These are phyloP conservation scores for Fragilariopsis cylindrus DNA, from an alignment of 108 stramenopile genomes.

Conservation along the genomic window DNA sequence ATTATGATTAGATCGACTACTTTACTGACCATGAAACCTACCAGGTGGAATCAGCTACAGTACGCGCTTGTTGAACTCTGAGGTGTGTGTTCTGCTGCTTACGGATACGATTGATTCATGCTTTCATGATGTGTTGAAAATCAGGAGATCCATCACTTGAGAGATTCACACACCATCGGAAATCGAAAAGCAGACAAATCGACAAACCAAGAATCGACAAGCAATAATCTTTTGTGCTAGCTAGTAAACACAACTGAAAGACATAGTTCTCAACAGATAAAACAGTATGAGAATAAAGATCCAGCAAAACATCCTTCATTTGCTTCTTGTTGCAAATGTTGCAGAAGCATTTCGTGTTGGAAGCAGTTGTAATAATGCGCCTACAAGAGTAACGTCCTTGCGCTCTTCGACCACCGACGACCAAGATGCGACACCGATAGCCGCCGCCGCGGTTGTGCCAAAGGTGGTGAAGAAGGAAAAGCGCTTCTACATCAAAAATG, in stretches of 20 bases:
- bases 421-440: neutral
- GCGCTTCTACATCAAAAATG: slow-evolving; percentile 37
- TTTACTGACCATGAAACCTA: neutral
- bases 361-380: neutral
- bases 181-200: neutral
- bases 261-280: neutral
- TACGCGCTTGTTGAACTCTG: neutral
- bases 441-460: slow-evolving; percentile 1
- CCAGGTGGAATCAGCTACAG: neutral
- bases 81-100: neutral
- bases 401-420: neutral
- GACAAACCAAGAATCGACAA: neutral
- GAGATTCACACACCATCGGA: neutral
- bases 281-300: neutral
- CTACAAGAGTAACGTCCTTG: neutral
- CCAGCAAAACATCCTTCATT: neutral
- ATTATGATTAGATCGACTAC: neutral
- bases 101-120: neutral
- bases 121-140: neutral
- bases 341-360: neutral
- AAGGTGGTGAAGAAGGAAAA: slow-evolving; percentile 22
- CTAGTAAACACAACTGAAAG: neutral
- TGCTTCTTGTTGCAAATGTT: neutral
- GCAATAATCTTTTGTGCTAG: neutral
- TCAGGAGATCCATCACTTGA: neutral